Evolutionary conservation across 176 grass and related monocot species (phyloP), one percentile per base, ranked within the genome.

Genomic region (Cenchrus fungigraminus): DNA sequence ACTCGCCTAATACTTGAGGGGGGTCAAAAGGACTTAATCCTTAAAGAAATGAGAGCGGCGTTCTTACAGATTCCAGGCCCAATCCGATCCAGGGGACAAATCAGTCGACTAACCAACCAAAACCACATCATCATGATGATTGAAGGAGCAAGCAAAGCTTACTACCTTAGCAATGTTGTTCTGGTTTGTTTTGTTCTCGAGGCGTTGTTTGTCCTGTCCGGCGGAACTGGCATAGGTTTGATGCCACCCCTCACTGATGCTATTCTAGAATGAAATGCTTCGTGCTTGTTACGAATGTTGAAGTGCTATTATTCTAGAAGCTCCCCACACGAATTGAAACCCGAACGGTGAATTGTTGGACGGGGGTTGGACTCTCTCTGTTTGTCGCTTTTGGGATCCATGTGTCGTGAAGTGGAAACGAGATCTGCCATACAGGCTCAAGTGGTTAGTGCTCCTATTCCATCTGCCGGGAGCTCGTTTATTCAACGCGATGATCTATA

Each of bases 361-460:
- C 37, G 37, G 9, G 9, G 25, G 22, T 9, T 40, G 56, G 32
- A 40, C 22, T 25, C 43, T 49, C 19, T 64, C 57, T n/a, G 15
- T 17, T 22, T 34, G 10, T 72, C 72, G 58, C 34, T 68, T 25
- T 28, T 82, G 37, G 0, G 28, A n/a, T 72, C 37, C 14, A 47
- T 70, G 71, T 54, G 37, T 17, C 20, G 12, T 65, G 42, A 79
- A 61, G 57, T 63, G 15, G 71, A 89, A 81, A 55, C 5, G 54
- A 12, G 14, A 63, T 31, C 62, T 88, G 57, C 50, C 25, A 13
- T 51, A 4, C 10, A 46, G 58, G 37, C 4, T 40, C 37, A 40
- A 40, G 37, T 40, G 37, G 12, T 78, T 19, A 46, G n/a, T 45
- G 8, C 44, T 16, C 16, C 19, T 1, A 58, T 49, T 82, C 50